Base-by-base conservation (phyloP, 192 early-diverging fungal species). In the Backusella liffmaniae region DNA sequence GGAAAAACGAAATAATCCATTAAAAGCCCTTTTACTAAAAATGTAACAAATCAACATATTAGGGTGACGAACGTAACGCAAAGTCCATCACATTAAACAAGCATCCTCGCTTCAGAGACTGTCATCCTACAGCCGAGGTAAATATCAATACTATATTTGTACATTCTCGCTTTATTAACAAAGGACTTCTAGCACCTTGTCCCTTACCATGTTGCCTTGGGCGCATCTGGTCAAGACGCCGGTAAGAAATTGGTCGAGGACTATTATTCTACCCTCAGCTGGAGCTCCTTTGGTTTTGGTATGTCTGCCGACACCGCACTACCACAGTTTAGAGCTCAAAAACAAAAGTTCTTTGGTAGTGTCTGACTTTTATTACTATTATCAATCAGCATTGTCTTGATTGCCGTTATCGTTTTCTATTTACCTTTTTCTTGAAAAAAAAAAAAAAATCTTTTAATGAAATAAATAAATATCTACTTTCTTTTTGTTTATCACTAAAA, bases 201-300 rank as follows among this genome's bases (percentile, higher is more conserved):
- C 10, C 92, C 92, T 15, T 82, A 91, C 76, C 90, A 92, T 83
- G 85, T 92, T 42, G 92, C 86, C 0, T 73, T 87, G 29, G 92
- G 92, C 10, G 91, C 90, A 9, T 89, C 91, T 0, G 87, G 85
- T 15, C 77, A 74, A 15, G 84, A 83, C 69, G 32, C 80, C 15
- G 78, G 74, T 26, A 67, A 78, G 37, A 75, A 86, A 75, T 44
- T 86, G 59, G 77, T 85, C 3, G 78, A 85, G 35, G 74, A 80
- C 44, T 74, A 73, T 51, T 70, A 77, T 2, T 32, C 80, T n/a
- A 86, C 82, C 0, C 12, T 83, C 0, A 73, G 72, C 1, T 83
- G 82, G 82, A 73, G 77, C 7, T 74, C 65, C 23, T 79, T 34
- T 69, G 77, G 32, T 2, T 79, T 79, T 79, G 77, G 77, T 34